phyloP scores from a whole-genome alignment of 1,284 basidiomycete species.

The Pascua sp. region DNA sequence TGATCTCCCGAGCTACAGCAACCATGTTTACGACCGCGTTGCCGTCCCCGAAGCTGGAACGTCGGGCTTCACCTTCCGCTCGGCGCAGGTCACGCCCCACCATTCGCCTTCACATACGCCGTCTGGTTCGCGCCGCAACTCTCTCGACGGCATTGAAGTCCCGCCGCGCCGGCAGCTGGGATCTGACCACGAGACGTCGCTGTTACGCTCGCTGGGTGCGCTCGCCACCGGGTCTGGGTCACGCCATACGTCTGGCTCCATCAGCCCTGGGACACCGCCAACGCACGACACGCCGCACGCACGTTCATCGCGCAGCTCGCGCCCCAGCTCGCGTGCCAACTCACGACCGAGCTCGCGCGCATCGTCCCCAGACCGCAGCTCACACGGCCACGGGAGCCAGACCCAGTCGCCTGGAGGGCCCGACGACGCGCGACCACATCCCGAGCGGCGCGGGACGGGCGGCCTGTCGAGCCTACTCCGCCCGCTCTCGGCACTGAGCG shows the following conservation, averaged over 20 bases:
- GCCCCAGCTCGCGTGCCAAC: conserved; percentile 33
- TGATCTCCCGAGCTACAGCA: conserved; percentile 78
- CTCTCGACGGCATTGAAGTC: conserved; percentile 24
- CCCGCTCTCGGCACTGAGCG: background rate
- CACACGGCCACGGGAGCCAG: background rate
- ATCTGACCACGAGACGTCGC: conserved; percentile 69
- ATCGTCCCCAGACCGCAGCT: conserved; percentile 45
- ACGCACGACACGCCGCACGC: background rate
- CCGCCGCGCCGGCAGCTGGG: conserved; percentile 53
- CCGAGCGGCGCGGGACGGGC: conserved; percentile 1
- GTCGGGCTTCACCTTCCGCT: conserved; percentile 26
- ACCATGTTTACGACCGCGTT: conserved; percentile 83
- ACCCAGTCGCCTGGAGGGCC: background rate
- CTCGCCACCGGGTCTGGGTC: too few relatives aligned
- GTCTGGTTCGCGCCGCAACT: conserved; percentile 22
- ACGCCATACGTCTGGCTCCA: background rate
- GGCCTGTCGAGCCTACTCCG: background rate
- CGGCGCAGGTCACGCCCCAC: conserved; percentile 13
- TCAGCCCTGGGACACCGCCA: background rate
- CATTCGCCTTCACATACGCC: conserved; percentile 32
- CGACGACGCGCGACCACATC: background rate
- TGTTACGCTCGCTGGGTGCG: conserved; percentile 62
- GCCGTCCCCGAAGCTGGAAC: conserved; percentile 62
- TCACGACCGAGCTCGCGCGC: conserved; percentile 54
- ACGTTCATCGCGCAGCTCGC: conserved; percentile 14